Evolutionary conservation across 768 basidiomycete species (phyloP).

Genomic region (Rhodosporidiobolus odoratus): DNA sequence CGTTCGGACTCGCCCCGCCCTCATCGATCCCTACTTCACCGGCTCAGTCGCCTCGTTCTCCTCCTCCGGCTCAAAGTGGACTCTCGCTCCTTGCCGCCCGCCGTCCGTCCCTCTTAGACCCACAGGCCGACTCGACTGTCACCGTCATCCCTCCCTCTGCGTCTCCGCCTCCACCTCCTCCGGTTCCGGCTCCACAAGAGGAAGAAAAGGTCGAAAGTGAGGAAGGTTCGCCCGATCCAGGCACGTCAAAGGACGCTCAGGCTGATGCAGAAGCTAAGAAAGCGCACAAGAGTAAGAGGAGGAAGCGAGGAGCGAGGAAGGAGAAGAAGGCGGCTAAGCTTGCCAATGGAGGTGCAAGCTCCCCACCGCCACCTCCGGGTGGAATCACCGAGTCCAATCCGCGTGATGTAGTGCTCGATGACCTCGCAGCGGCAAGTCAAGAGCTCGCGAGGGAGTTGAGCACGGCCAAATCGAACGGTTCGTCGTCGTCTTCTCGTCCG

Average conservation of each 20-base stretch:
- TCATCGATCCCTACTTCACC: background rate
- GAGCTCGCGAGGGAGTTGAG: slow-evolving; percentile 40
- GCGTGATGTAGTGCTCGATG: slow-evolving; percentile 27
- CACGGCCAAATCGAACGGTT: slow-evolving; percentile 10
- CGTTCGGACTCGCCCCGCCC: slow-evolving; percentile 12
- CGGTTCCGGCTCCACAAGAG: slow-evolving; percentile 1
- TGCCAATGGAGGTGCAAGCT: background rate
- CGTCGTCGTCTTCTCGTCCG: background rate
- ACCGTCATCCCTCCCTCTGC: background rate
- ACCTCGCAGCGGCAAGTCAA: slow-evolving; percentile 30
- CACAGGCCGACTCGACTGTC: background rate
- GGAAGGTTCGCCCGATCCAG: background rate
- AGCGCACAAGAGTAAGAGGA: slow-evolving; percentile 16
- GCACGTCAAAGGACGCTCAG: slow-evolving; percentile 10
- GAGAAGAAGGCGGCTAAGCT: slow-evolving; percentile 24
- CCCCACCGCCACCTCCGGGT: background rate
- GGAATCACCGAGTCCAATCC: slow-evolving; percentile 1
- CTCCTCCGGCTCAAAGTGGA: background rate
- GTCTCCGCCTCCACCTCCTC: slow-evolving; percentile 8
- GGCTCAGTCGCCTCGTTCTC: background rate
- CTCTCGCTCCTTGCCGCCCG: slow-evolving; percentile 11
- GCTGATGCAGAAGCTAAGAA: slow-evolving; percentile 5
- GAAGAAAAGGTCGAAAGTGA: background rate
- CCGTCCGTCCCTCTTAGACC: background rate
- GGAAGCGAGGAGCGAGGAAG: slow-evolving; percentile 35